phyloP scores from a whole-genome alignment of 768 basidiomycete genomes.

The Lenzites betulinus region DNA sequence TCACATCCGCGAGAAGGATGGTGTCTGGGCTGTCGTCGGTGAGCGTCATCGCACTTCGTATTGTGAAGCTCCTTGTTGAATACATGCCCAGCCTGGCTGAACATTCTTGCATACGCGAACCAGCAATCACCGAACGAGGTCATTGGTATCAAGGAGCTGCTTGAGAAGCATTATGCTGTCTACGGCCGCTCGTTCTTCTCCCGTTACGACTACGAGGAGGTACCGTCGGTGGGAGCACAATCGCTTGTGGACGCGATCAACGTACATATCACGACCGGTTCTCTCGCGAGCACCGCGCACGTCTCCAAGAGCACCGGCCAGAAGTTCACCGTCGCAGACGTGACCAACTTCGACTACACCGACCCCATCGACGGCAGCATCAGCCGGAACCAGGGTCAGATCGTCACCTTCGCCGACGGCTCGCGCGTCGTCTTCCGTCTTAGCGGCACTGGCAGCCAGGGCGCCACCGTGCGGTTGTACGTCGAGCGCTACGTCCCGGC shows the following conservation, averaged over 20 bases:
- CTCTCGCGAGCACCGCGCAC: conserved; percentile 70
- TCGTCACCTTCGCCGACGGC: conserved; percentile 89
- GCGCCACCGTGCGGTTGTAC: conserved; percentile 96
- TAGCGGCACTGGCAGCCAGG: conserved; percentile 94
- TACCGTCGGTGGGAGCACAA: conserved; percentile 87
- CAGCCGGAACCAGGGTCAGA: conserved; percentile 94
- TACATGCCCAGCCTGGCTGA: conserved; percentile 81
- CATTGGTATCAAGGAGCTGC: conserved; percentile 88
- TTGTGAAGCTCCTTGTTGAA: not conserved
- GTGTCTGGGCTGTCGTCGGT: conserved; percentile 97
- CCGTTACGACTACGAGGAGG: conserved; percentile 99
- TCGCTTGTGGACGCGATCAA: conserved; percentile 82
- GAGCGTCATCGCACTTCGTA: too few species aligned
- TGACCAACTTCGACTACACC: conserved; percentile 93
- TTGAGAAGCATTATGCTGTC: conserved; percentile 81
- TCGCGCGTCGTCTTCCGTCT: conserved; percentile 94
- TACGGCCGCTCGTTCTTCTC: conserved; percentile 99
- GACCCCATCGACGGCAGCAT: conserved; percentile 97
- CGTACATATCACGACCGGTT: conserved; percentile 61
- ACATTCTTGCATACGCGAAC: conserved; percentile 93
- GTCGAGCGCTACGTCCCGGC: conserved; percentile 88
- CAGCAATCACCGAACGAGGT: conserved; percentile 70
- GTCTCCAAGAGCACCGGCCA: conserved; percentile 64
- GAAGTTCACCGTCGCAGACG: conserved; percentile 73
- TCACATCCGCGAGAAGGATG: conserved; percentile 99